Evolutionary conservation across 768 basidiomycete species (phyloP).

Genomic region (Suillus sp.): DNA sequence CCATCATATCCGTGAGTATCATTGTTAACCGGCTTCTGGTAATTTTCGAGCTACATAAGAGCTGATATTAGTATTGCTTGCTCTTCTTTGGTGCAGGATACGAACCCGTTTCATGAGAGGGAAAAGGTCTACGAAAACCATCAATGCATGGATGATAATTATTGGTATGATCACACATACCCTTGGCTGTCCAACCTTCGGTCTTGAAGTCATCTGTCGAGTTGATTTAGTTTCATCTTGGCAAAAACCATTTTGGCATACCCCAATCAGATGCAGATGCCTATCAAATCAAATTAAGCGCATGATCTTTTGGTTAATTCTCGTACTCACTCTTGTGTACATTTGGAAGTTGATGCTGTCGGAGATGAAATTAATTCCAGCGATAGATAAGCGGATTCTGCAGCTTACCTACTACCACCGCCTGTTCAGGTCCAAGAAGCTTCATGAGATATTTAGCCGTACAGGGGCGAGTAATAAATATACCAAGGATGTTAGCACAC

Average conservation of each 20-base stretch:
- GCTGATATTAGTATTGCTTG: background rate
- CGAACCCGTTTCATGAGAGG: conserved; percentile 71
- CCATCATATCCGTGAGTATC: conserved; percentile 71
- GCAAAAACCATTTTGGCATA: conserved; percentile 29
- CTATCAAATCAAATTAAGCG: conserved; percentile 30
- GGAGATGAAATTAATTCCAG: conserved; percentile 11
- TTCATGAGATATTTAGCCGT: conserved; percentile 2
- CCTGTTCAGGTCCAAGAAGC: conserved; percentile 30
- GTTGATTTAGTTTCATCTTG: conserved; percentile 9
- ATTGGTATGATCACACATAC: conserved; percentile 32
- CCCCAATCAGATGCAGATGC: conserved; percentile 75
- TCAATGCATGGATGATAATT: background rate
- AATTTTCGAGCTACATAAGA: conserved; percentile 62
- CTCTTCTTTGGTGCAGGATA: conserved; percentile 2
- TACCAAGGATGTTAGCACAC: conserved; percentile 67
- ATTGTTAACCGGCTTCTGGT: conserved; percentile 72
- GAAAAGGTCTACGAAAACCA: conserved; percentile 50
- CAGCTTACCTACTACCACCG: conserved; percentile 54
- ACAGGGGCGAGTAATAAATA: conserved; percentile 11
- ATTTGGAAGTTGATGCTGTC: conserved; percentile 77
- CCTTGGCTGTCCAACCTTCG: conserved; percentile 66
- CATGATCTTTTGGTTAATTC: conserved; percentile 1
- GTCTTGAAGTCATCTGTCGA: conserved; percentile 71
- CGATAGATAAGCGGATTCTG: background rate
- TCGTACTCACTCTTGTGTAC: conserved; percentile 58